Evolutionary conservation across 1,284 basidiomycete genomes (phyloP), one percentile per base, ranked within the genome.

Genomic region (Phellopilus nigrolimitatus): DNA sequence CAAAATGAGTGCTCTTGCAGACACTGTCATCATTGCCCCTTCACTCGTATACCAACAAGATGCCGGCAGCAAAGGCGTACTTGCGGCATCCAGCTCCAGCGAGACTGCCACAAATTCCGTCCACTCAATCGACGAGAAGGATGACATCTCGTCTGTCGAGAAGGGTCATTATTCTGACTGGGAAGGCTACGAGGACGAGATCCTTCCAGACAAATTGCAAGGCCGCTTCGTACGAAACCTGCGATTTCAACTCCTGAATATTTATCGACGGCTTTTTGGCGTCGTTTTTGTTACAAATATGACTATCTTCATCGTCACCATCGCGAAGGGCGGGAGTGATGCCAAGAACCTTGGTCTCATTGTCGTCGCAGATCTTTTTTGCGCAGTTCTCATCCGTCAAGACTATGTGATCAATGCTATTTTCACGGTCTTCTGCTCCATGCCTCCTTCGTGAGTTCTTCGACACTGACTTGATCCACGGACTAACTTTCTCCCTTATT

Each of bases 401-500:
- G 68, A 70, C 49, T 65, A 69, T 50, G 66, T 70, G 40, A 65
- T 69, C 48, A 70, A 70, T 47, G 42, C 64, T 4, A 57, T 62
- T 33, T 70, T 69, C 37, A 63, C 63, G 4, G 60, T 64, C 12
- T 57, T 55, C 42, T 60, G 62, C 15, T 67, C 68, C 13, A 63
- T 64, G 43, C 64, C 65, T 24, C 53, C 61, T 24, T 67, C 68
- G n/a, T 45, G 68, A 9, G 65, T 57, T 40, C 7, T 7, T n/a
- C n/a, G n/a, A 58, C 68, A 31, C 62, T 67, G 12, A 58, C 61
- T 21, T 45, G 57, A 27, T 55, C 65, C 4, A 65, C 67, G 15
- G 65, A 66, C 6, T n/a, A 13, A 6, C 12, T 21, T n/a, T 17
- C 19, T 36, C 8, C 19, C 21, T 15, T 12, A 7, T 45, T 30